Base-by-base conservation (phyloP, 2,329 filamentous ascomycete genomes). In the Xylaria sp. region DNA sequence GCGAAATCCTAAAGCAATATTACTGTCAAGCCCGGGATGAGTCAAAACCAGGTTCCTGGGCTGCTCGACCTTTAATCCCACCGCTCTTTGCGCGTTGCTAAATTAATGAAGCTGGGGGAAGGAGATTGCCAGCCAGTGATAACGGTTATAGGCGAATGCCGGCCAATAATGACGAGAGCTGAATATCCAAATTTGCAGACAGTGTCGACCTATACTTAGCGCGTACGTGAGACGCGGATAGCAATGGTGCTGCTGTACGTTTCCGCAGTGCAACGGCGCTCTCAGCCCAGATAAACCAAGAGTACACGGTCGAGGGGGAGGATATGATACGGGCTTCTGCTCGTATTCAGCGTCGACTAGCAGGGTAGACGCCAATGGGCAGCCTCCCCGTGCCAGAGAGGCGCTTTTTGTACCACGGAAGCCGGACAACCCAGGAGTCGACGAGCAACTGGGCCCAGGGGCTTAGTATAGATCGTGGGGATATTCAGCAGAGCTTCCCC, bases 361-460 rank as follows among this genome's bases (percentile, higher is more conserved):
- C 69, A 72, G 70, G 70, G 65, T 67, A 66, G 69, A 77, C 73
- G 71, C 77, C 77, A 78, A 78, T 78, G 74, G 76, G 74, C 73
- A 72, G 63, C 70, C 71, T 77, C 75, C 74, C 75, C 75, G 76
- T 76, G 72, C 75, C 69, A 76, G 73, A 74, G 75, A 77, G 77
- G 76, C 76, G 76, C 72, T 76, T 72, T 71, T 74, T 76, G 77
- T 78, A 72, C 75, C 68, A 78, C 76, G 67, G 70, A 68, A 67
- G 70, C 69, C 72, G 70, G 73, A 69, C 72, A 66, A 73, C 65
- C 70, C 71, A 69, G 72, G 57, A 63, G 69, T 73, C 68, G 70
- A 73, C 64, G 70, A 74, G 73, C 76, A 76, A 71, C 71, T 74
- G 70, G 76, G 74, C 75, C 73, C 74, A 75, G 61, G 68, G 69